Percentiles rank a stretch among this genome's conserved stretches.
These are phyloP conservation scores for Candida pini DNA, from an alignment of 805 yeast species.

Conservation along the genomic window DNA sequence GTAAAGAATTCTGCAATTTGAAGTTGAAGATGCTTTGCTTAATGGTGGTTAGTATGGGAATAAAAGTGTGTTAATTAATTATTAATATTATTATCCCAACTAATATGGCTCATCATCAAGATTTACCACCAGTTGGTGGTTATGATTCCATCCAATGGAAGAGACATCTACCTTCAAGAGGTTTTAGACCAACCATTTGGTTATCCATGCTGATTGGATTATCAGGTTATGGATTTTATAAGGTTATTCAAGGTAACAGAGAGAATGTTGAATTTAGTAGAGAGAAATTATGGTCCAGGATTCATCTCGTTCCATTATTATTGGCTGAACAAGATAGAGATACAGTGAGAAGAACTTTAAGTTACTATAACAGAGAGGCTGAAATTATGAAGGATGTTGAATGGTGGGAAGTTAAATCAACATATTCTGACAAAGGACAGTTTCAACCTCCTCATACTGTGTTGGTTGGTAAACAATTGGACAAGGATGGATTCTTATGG, in stretches of 20 bases:
- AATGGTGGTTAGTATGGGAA: too few relatives aligned
- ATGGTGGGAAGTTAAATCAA: conserved; percentile 52
- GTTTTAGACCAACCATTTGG: conserved; percentile 73
- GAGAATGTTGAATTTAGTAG: conserved; percentile 72
- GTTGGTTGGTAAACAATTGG: conserved; percentile 30
- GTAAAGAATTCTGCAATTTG: too few relatives aligned
- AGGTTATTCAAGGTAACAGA: conserved; percentile 58
- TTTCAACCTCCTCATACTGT: conserved; percentile 34
- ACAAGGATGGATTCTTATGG: conserved; percentile 23
- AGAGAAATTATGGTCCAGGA: conserved; percentile 74
- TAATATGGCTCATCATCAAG: conserved; percentile 46
- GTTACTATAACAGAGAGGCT: conserved; percentile 65
- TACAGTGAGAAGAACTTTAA: conserved; percentile 60
- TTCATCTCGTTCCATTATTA: conserved; percentile 64
- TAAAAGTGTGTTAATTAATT: too few relatives aligned
- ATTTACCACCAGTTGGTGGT: conserved; percentile 82
- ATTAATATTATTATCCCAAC: too few relatives aligned
- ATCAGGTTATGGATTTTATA: conserved; percentile 69
- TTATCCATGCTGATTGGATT: conserved; percentile 58
- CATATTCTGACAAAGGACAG: conserved; percentile 29
- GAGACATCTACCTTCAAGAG: conserved; percentile 79
- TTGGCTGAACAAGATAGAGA: conserved; percentile 83
- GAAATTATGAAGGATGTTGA: conserved; percentile 58
- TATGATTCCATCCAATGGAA: conserved; percentile 87
- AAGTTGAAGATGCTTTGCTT: too few relatives aligned